phyloP scores from a whole-genome alignment of 139 green algal genomes.

The Axilococcus clingmanii region DNA sequence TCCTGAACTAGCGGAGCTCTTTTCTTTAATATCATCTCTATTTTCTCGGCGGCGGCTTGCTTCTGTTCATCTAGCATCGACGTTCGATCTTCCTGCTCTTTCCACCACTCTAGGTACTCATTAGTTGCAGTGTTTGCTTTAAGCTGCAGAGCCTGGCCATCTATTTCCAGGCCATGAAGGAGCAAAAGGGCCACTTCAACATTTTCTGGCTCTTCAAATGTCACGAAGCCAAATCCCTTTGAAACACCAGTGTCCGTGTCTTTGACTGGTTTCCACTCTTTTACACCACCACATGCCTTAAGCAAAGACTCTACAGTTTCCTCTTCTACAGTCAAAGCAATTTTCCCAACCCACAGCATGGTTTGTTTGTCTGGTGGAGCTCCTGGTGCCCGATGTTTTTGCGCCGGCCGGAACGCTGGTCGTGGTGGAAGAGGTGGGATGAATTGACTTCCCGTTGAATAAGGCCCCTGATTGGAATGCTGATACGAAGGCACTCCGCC shows the following conservation, averaged over 20 bases:
- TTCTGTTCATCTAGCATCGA: no score
- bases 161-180: slow-evolving; percentile 56
- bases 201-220: slow-evolving; percentile 69
- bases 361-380: slow-evolving; percentile 38
- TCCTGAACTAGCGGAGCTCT: slow-evolving; percentile 8
- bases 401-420: no score
- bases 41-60: no score
- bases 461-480: no score
- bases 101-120: slow-evolving; percentile 13
- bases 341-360: slow-evolving; percentile 77
- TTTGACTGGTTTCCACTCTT: slow-evolving; percentile 76
- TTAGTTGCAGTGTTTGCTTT: slow-evolving; percentile 59
- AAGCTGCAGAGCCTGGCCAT: slow-evolving; percentile 76
- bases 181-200: slow-evolving; percentile 56
- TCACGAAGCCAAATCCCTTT: slow-evolving; percentile 90
- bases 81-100: neutral
- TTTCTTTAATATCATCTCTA: slow-evolving; percentile 9
- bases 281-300: slow-evolving; percentile 68
- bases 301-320: slow-evolving; percentile 54
- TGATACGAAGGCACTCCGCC: no score
- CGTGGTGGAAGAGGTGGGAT: neutral
- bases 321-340: slow-evolving; percentile 67
- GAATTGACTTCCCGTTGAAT: neutral
- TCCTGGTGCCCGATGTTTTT: no score
- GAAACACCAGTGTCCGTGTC: slow-evolving; percentile 58